Evolutionary conservation across 371 early-diverging fungal genomes (phyloP), one percentile per base, ranked within the genome.

Genomic region (Parasitella parasitica): DNA sequence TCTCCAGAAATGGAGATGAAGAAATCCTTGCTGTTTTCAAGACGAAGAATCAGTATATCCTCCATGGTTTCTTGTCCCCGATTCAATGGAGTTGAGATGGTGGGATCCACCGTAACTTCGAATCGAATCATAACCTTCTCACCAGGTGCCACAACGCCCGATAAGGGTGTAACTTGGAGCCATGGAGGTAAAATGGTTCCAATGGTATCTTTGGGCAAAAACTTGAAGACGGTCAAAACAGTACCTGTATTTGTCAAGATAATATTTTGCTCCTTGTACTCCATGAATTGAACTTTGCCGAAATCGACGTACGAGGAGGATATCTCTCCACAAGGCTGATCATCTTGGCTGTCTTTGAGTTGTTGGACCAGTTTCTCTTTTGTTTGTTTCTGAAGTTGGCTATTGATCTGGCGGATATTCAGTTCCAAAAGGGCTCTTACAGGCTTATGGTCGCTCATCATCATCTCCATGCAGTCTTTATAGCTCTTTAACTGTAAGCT

Each of bases 371-470:
- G 79, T 4, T 81, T 85, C 13, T 78, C 75, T 36, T 81, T 70
- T 1, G 86, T 85, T 6, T 72, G 70, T 18, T 67, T 75, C 39
- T 91, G 84, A 52, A 81, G 80, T 26, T 76, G 80, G 6, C 66
- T 66, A 46, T 91, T 72, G 4, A 94, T 74, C 26, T 67, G 66
- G 9, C 78, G 70, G 7, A 76, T 81, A 72, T 85, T 81, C 13
- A 86, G 52, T 13, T 72, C 72, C 59, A 96, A 85, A 1, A 83
- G 46, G 0, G 93, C 92, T 16, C 80, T 81, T 12, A 98, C 96
- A 2, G 98, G 97, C 60, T 95, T 96, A 76, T 98, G 98, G 69
- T 98, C 98, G 51, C 94, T 94, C 28, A 84, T 64, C 54, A 73
- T 77, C 64, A 93, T 76, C 5, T 80, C 83, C 89, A 82, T 89